Conservation (phyloP, 441 rosid species). For the Melastoma candidum region DNA sequence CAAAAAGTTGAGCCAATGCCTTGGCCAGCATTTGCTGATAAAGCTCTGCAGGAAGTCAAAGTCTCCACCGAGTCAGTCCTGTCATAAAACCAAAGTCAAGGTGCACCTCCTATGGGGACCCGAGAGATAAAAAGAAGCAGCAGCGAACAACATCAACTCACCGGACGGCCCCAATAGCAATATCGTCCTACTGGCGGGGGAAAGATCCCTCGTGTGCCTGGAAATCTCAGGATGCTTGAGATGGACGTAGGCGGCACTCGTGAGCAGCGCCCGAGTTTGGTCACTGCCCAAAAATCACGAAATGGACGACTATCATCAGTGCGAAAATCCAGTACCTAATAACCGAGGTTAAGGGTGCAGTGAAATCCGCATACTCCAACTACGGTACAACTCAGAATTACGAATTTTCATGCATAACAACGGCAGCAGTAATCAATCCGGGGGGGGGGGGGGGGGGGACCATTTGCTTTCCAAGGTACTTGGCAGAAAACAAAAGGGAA, state of each 20-base stretch:
- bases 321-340: no score
- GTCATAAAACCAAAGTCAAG: neutral
- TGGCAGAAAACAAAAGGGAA: no score
- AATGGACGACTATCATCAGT: no score
- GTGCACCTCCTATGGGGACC: no score
- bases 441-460: no score
- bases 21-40: slow-evolving; percentile 95
- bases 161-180: slow-evolving; percentile 89
- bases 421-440: no score
- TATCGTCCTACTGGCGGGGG: slow-evolving; percentile 85
- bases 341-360: no score
- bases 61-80: slow-evolving; percentile 6
- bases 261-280: slow-evolving; percentile 55
- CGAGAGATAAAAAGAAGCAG: neutral
- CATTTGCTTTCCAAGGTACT: no score
- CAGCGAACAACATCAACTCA: slow-evolving; percentile 16
- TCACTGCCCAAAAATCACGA: slow-evolving; percentile 37
- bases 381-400: no score
- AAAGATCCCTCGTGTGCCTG: slow-evolving; percentile 80
- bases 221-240: slow-evolving; percentile 74
- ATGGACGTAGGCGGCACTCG: slow-evolving; percentile 83
- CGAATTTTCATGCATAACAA: no score
- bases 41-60: slow-evolving; percentile 41
- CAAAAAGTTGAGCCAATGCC: slow-evolving; percentile 67
- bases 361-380: no score